A percentile compares a stretch with the other conserved stretches of the same genome.
Conservation (phyloP, 2,329 filamentous ascomycete species). For the Alternaria infectoria region DNA sequence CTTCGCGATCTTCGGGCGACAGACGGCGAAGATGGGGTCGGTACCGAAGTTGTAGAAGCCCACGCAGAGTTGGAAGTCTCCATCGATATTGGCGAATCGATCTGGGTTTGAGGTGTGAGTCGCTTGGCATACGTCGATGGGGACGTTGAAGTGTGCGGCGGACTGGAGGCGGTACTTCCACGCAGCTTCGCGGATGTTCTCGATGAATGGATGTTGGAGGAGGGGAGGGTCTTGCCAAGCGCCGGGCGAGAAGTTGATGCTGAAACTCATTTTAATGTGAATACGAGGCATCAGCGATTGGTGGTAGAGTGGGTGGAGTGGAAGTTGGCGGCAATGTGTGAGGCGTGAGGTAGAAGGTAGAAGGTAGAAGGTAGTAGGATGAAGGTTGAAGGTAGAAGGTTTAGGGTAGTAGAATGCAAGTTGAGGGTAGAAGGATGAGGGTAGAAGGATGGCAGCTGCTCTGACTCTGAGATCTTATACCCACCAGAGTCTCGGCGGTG, state of each 20-base stretch:
- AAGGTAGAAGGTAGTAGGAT: too few relatives aligned
- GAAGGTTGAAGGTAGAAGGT: too few relatives aligned
- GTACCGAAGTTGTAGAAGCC: constrained; percentile 12
- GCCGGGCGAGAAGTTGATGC: neutral
- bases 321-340: neutral
- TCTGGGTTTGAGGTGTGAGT: neutral
- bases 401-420: too few relatives aligned
- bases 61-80: neutral
- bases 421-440: too few relatives aligned
- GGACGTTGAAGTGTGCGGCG: constrained; percentile 2
- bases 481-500: neutral
- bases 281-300: too few relatives aligned
- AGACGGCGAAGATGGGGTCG: neutral
- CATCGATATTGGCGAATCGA: neutral
- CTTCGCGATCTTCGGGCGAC: neutral
- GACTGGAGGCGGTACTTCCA: constrained; percentile 13
- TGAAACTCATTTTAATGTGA: neutral
- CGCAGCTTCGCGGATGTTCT: constrained; percentile 5
- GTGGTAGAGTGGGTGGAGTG: neutral
- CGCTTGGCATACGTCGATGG: constrained; percentile 8
- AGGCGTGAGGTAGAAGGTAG: rapidly evolving
- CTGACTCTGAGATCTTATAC: neutral
- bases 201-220: constrained; percentile 10
- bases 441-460: neutral
- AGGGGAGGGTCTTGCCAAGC: constrained; percentile 2